Evolutionary conservation across 768 basidiomycete species (phyloP).

Genomic region (Kwoniella pini): DNA sequence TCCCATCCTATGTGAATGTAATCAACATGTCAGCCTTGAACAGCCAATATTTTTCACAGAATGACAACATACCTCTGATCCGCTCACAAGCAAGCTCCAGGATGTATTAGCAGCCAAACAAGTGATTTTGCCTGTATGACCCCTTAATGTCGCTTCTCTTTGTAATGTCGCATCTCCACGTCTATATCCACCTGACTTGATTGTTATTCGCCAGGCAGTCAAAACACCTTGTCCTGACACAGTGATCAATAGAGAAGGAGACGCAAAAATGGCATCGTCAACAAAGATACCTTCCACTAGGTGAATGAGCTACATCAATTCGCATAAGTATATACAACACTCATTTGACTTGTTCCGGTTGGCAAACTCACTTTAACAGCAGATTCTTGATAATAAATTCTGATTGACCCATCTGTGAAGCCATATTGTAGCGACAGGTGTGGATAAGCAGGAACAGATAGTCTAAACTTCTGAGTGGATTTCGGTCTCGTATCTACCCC

Average conservation of each 20-base stretch:
- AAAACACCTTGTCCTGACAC: slow-evolving; percentile 78
- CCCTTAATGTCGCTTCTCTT: slow-evolving; percentile 74
- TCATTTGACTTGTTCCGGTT: neutral
- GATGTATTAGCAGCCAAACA: slow-evolving; percentile 72
- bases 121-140: slow-evolving; percentile 69
- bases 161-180: slow-evolving; percentile 46
- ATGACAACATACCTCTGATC: slow-evolving; percentile 61
- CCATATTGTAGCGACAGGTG: slow-evolving; percentile 46
- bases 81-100: slow-evolving; percentile 82
- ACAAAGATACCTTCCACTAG: slow-evolving; percentile 73
- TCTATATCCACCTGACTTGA: slow-evolving; percentile 45
- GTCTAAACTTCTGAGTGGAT: slow-evolving; percentile 20
- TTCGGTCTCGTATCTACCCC: slow-evolving; percentile 30
- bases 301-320: slow-evolving; percentile 66
- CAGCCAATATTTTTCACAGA: too few species aligned
- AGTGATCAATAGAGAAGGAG: slow-evolving; percentile 71
- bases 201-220: slow-evolving; percentile 74
- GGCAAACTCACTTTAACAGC: slow-evolving; percentile 10
- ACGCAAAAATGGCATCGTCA: slow-evolving; percentile 75
- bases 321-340: neutral
- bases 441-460: slow-evolving; percentile 34
- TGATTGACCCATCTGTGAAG: slow-evolving; percentile 43
- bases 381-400: slow-evolving; percentile 40
- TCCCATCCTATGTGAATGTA: slow-evolving; percentile 63
- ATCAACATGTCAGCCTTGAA: slow-evolving; percentile 4